phyloP scores from a whole-genome alignment of 345 rosid genomes.

The Eutrema japonicum region DNA sequence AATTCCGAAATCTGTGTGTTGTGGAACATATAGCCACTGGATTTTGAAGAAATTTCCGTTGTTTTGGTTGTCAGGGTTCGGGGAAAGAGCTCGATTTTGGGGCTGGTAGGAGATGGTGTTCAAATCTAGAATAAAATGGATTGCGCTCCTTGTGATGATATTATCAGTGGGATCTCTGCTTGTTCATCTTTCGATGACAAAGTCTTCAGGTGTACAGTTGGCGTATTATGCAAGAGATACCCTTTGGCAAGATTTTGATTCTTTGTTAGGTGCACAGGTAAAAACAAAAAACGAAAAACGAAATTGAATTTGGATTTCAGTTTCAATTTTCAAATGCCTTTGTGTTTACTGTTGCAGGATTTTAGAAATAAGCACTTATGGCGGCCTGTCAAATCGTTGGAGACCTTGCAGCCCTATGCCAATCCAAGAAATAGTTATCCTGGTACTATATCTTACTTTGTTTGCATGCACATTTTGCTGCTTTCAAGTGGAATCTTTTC shows the following conservation, averaged over 20 bases:
- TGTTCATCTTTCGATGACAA: conserved; percentile 80
- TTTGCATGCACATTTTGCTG: conserved; percentile 3
- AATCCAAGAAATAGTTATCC: conserved; percentile 78
- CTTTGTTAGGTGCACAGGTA: conserved; percentile 54
- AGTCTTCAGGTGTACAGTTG: conserved; percentile 63
- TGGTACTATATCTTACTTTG: conserved; percentile 51
- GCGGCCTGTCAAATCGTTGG: conserved; percentile 75
- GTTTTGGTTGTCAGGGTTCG: too few species aligned
- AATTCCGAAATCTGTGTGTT: neutral
- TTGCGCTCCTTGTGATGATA: conserved; percentile 69
- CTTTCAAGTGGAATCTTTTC: neutral
- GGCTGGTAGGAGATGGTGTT: conserved; percentile 63
- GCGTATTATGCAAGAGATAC: conserved; percentile 61
- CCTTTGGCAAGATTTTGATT: conserved; percentile 57
- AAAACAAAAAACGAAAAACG: neutral
- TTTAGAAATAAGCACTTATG: conserved; percentile 68
- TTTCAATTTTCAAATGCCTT: neutral
- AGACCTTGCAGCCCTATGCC: conserved; percentile 87
- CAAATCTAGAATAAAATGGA: conserved; percentile 90
- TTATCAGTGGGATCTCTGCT: conserved; percentile 80
- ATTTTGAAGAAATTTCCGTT: too few species aligned
- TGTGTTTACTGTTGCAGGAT: conserved; percentile 51
- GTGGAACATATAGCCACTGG: too few species aligned
- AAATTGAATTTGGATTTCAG: neutral
- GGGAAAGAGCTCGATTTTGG: conserved; percentile 34